Evolutionary conservation across 2,329 filamentous ascomycete genomes (phyloP).

Genomic region (Phaeomoniella chlamydospora): DNA sequence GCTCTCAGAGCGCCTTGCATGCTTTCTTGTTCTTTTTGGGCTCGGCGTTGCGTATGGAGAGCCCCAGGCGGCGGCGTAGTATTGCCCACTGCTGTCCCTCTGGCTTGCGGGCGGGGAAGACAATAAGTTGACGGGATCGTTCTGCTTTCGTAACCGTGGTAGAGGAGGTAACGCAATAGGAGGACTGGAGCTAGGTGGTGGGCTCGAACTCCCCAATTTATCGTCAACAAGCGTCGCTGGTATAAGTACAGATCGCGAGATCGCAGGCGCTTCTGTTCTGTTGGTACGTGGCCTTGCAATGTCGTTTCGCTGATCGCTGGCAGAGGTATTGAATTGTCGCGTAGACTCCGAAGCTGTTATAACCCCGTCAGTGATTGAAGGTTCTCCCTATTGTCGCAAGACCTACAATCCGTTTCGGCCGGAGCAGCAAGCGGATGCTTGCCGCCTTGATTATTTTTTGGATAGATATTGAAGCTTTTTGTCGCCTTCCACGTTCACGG

Average conservation of each 20-base stretch:
- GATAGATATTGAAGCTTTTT: no score
- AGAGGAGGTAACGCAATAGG: conserved; percentile 15
- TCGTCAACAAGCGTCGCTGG: conserved; percentile 13
- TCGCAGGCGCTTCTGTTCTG: background rate
- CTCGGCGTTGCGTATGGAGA: conserved; percentile 67
- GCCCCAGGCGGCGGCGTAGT: conserved; percentile 74
- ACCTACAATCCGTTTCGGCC: conserved; percentile 31
- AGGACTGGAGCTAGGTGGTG: conserved; percentile 12
- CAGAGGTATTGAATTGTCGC: conserved; percentile 1
- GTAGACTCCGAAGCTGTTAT: background rate
- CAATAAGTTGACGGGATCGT: conserved; percentile 17
- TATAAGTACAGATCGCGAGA: conserved; percentile 14
- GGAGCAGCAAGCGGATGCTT: conserved; percentile 32
- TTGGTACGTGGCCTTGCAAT: conserved; percentile 1
- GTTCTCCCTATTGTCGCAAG: no score
- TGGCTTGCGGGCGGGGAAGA: conserved; percentile 25
- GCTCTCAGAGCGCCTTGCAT: background rate
- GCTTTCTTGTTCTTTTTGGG: conserved; percentile 15
- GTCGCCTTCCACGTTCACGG: no score
- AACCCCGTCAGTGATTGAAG: no score
- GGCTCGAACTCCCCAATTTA: background rate
- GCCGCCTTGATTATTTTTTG: conserved; percentile 16
- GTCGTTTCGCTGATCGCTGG: conserved; percentile 4
- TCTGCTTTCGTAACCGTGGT: conserved; percentile 17
- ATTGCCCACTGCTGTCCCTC: conserved; percentile 33